Base-by-base conservation (phyloP, 768 basidiomycete species). In the Stropharia rugosoannulata region DNA sequence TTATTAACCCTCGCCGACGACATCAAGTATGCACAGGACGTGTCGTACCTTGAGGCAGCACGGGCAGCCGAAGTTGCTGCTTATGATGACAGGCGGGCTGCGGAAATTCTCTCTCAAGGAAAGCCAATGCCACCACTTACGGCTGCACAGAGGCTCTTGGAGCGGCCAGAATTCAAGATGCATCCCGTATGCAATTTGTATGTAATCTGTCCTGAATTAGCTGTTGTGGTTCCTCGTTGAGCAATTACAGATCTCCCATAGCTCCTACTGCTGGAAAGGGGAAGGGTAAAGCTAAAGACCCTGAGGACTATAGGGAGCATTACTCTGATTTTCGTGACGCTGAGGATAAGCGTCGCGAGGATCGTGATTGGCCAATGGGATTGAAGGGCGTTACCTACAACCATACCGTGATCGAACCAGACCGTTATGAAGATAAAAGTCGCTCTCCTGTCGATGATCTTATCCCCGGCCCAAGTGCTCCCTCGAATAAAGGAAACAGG, bases 61-160 rank as follows among this genome's bases (percentile, higher is more conserved):
- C 53, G 49, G 1, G 57, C 69, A 1, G 59, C 73, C 10, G 75
- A 83, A 51, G 66, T 63, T 27, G 73, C 68, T 5, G 74, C 76
- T 5, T 56, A 55, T 0, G 76, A 79, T 29, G 80, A 84, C 59
- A 74, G 72, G 35, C 60, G 53, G 3, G 75, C 74, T 19, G 79
- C 81, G 3, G 42, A 74, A 37, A 71, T 78, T 5, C 61, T 78
- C 5, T 48, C 68, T 43, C 58, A 64, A 3, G 77, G 74, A 1
- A 54, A 63, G 22, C 50, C 44, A 2, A 58, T 75, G 15, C 76
- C 76, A 0, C 54, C 52, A 12, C 64, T 49, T 11, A 66, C 66
- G 19, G 57, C 55, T 6, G 40, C 49, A 9, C 69, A 70, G 54
- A 49, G 42, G 1, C 58, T 63, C 13, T 15, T 70, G 40, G 64